Evolutionary conservation across 768 basidiomycete species (phyloP).

Genomic region (Amanita pseudoporphyria): DNA sequence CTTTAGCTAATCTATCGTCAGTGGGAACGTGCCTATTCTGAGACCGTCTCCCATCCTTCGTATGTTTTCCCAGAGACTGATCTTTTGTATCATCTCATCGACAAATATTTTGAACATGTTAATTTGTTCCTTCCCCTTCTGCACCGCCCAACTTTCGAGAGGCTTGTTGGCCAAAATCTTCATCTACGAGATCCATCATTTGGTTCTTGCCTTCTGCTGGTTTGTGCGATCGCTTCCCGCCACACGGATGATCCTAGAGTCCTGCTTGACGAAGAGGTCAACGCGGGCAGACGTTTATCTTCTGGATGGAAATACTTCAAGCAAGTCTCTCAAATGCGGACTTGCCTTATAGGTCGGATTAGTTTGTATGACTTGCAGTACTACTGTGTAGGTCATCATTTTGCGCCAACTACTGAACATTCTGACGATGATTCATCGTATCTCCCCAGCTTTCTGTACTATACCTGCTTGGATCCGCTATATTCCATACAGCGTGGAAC

Average conservation of each 20-base stretch:
- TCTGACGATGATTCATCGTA: neutral
- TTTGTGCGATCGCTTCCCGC: constrained; percentile 55
- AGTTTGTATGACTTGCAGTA: constrained; percentile 65
- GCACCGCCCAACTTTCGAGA: constrained; percentile 57
- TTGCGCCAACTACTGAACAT: constrained; percentile 30
- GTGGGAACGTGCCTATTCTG: constrained; percentile 27
- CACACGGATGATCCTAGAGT: constrained; percentile 44
- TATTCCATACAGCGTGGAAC: constrained; percentile 47
- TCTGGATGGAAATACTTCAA: constrained; percentile 52
- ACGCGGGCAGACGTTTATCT: constrained; percentile 28
- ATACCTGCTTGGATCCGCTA: constrained; percentile 32
- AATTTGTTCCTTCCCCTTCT: constrained; percentile 52
- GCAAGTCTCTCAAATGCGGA: constrained; percentile 54
- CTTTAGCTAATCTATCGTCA: constrained; percentile 9
- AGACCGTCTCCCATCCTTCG: constrained; percentile 13
- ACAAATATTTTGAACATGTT: constrained; percentile 46
- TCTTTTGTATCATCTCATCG: constrained; percentile 39
- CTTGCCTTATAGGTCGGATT: constrained; percentile 45
- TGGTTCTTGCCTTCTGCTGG: constrained; percentile 45
- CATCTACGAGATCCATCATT: constrained; percentile 45
- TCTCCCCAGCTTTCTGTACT: constrained; percentile 19
- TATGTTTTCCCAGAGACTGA: constrained; percentile 40
- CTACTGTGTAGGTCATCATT: constrained; percentile 39
- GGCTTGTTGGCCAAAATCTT: constrained; percentile 31
- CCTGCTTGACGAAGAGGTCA: constrained; percentile 19